A percentile compares a stretch with the other conserved stretches of the same genome.
Evolutionary conservation across 2,329 filamentous ascomycete genomes (phyloP).

Genomic region (Lasiodiplodia theobromae): DNA sequence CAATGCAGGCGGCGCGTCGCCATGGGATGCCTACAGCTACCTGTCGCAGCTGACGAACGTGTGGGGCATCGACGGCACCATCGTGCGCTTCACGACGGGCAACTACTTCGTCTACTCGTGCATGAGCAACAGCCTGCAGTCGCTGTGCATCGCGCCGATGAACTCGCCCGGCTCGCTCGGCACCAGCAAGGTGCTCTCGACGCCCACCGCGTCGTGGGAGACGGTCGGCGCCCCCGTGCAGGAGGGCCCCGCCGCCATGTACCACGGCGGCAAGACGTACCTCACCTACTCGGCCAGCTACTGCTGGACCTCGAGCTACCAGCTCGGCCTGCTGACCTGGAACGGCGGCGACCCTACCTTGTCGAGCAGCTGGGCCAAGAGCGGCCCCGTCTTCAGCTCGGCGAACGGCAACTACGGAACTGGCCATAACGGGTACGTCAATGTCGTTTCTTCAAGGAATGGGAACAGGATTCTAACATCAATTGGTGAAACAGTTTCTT

Average conservation of each 20-base stretch:
- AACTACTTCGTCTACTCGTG: conserved; percentile 66
- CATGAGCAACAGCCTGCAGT: conserved; percentile 54
- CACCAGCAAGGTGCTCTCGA: conserved; percentile 57
- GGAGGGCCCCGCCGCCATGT: conserved; percentile 63
- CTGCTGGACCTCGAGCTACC: conserved; percentile 64
- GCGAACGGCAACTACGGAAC: conserved; percentile 66
- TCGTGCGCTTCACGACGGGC: conserved; percentile 56
- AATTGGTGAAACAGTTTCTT: conserved; percentile 56
- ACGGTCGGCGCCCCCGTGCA: conserved; percentile 59
- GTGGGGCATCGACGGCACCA: conserved; percentile 63
- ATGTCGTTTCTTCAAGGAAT: background rate
- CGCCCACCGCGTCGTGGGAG: conserved; percentile 62
- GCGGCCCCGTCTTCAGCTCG: conserved; percentile 58
- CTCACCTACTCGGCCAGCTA: conserved; percentile 63
- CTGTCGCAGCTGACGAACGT: conserved; percentile 55
- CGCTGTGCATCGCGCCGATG: conserved; percentile 51
- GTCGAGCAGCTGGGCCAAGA: conserved; percentile 59
- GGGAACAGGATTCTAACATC: background rate
- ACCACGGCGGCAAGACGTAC: conserved; percentile 61
- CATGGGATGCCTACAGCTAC: conserved; percentile 62
- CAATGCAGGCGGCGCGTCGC: conserved; percentile 55
- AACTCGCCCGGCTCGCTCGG: conserved; percentile 55
- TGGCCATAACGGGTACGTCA: conserved; percentile 57
- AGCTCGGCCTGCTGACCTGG: conserved; percentile 62
- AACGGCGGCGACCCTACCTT: conserved; percentile 59